These are phyloP conservation scores for Tetrahymena elliotti DNA, from an alignment of 73 alveolate species.

Conservation along the genomic window DNA sequence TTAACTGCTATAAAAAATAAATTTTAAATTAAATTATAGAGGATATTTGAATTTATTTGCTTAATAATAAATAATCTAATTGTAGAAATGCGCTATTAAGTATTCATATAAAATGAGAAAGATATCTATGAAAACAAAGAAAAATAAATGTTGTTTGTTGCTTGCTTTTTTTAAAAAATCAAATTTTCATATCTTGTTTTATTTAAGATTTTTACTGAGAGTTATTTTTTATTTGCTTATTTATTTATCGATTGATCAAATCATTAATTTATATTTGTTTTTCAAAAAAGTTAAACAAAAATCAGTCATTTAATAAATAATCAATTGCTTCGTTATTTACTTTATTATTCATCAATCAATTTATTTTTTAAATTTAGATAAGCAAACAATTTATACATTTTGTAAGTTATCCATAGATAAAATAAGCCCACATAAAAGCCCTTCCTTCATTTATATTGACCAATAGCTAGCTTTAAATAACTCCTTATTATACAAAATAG, in stretches of 20 bases:
- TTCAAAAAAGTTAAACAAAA: not conserved
- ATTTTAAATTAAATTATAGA: too few relatives aligned
- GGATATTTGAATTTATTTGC: not conserved
- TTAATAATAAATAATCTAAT: too few relatives aligned
- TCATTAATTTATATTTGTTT: not conserved
- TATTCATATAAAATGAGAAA: not conserved
- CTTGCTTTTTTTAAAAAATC: not conserved
- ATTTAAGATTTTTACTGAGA: not conserved
- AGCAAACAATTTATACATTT: not conserved
- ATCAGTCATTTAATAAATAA: not conserved
- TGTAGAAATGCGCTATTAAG: not conserved
- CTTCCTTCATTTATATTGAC: not conserved
- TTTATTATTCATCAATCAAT: not conserved
- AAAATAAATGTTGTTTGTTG: not conserved
- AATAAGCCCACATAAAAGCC: not conserved
- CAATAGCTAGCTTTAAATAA: not conserved
- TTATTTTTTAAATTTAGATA: not conserved
- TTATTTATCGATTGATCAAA: too few relatives aligned
- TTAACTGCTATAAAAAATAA: not conserved
- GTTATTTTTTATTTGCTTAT: not conserved
- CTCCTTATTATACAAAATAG: not conserved
- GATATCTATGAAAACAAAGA: not conserved
- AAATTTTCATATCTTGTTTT: not conserved
- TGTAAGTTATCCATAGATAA: not conserved
- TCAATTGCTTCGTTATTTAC: not conserved